Base-by-base conservation (phyloP, 208 protist species). In the Sergeia podlipaevii region DNA sequence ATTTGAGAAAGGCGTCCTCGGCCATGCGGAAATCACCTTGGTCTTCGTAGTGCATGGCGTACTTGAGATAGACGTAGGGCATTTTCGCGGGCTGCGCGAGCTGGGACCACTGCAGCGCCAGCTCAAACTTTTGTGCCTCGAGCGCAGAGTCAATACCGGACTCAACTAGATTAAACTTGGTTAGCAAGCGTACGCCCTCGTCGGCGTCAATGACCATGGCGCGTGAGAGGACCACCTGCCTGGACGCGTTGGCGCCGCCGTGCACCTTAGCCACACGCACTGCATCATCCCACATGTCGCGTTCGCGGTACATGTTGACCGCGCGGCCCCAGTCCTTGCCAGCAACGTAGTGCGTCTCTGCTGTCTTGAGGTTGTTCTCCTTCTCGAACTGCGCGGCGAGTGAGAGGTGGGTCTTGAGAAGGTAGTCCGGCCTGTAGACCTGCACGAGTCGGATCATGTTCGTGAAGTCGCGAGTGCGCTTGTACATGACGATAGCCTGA, bases 1-100 rank as follows among this genome's bases (percentile, higher is more conserved):
- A 97, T 53, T 93, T 94, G 46, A 99, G 60, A 68, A 98, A 99
- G 44, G 97, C 93, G 38, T 92, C 92, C 77, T 99, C 97, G 24
- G 97, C 97, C 77, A 93, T 89, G 46, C 85, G 89, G 70, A 96
- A 97, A 57, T 96, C 85, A 32, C 87, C 89, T 60, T 97, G 93
- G 76, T 99, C 96, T 70, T 99, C 97, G 57, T 99, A 93, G 70
- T 86, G 80, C 88, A 98, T 97, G 6, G 97, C 97, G 70, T 98
- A 90, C 74, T 98, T 98, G 30, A 98, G 74, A 60, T 98, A 96
- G 21, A 98, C 92, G 58, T 98, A 97, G 6, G 87, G 85, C 52
- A 98, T 68, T 81, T 97, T 97, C 20, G 73, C 77, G n/a, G 88
- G 85, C 79, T 93, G 86, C 8, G 80, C 85, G 28, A 80, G 56